phyloP scores from a whole-genome alignment of 108 stramenopile genomes.

The Poteriospumella lacustris region DNA sequence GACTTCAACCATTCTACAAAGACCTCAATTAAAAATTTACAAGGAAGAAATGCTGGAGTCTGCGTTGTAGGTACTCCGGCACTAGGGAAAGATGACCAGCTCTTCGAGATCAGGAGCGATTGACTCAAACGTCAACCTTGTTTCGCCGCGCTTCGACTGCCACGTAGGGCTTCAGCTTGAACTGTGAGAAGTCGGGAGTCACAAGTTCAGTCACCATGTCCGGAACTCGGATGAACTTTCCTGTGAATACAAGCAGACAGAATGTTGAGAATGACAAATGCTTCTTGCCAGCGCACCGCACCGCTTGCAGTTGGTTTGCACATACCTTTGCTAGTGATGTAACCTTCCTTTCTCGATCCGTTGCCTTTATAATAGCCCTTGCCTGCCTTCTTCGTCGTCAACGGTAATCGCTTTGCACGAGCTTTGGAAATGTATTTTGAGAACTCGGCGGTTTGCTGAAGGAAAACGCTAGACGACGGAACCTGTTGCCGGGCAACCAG shows the following conservation, averaged over 20 bases:
- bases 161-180: neutral
- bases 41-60: no score
- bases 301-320: neutral
- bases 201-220: neutral
- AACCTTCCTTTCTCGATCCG: slow-evolving; percentile 2
- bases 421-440: slow-evolving; percentile 14
- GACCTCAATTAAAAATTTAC: no score
- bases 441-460: no score
- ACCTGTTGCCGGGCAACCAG: no score
- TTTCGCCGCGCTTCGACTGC: neutral
- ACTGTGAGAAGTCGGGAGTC: neutral
- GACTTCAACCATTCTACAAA: no score
- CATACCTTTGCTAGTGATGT: slow-evolving; percentile 9
- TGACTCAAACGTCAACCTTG: neutral
- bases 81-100: no score
- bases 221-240: neutral
- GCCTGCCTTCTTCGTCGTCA: slow-evolving; percentile 11
- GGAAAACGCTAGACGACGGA: no score
- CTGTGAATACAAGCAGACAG: no score
- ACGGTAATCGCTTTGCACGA: neutral
- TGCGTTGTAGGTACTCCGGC: no score
- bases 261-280: no score
- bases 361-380: slow-evolving; percentile 12
- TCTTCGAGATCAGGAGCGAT: no score
- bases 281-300: no score